phyloP scores from a whole-genome alignment of 495 filamentous ascomycete species.

The Neurospora africana region DNA sequence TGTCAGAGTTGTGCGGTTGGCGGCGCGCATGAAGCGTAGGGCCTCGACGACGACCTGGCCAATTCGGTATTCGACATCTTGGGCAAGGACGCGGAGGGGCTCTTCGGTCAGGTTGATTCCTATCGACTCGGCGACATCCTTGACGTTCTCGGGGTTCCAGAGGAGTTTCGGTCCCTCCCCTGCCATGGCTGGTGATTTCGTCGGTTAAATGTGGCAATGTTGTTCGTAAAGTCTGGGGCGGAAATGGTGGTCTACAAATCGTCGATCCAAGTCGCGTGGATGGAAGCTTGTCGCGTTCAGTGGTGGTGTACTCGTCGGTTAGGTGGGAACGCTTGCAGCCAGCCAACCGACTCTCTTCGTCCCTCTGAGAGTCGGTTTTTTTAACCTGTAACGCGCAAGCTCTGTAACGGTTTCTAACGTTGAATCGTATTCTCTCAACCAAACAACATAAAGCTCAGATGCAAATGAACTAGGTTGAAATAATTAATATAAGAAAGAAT shows the following conservation, averaged over 20 bases:
- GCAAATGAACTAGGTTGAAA: no score
- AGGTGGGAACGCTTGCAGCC: no score
- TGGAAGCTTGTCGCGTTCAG: not conserved
- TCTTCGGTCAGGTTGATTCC: conserved; percentile 77
- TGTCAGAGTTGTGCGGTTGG: conserved; percentile 68
- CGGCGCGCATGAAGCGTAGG: conserved; percentile 87
- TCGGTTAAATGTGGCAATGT: not conserved
- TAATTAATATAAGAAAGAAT: no score
- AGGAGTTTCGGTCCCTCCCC: conserved; percentile 37
- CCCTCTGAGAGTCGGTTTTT: no score
- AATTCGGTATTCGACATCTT: conserved; percentile 91
- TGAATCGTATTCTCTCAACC: no score
- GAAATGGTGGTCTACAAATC: not conserved
- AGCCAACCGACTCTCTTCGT: no score
- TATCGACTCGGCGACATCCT: conserved; percentile 89
- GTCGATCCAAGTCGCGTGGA: not conserved
- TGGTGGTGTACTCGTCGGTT: no score
- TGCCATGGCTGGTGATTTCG: not conserved
- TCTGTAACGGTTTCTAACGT: no score
- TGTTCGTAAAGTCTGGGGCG: no score
- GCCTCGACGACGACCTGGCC: conserved; percentile 87
- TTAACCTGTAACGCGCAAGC: no score
- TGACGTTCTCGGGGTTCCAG: conserved; percentile 94
- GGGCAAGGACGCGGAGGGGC: conserved; percentile 69
- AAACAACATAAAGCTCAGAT: no score